Evolutionary conservation across 2,329 filamentous ascomycete species (phyloP).

Genomic region (Ilyonectria mors-panacis): DNA sequence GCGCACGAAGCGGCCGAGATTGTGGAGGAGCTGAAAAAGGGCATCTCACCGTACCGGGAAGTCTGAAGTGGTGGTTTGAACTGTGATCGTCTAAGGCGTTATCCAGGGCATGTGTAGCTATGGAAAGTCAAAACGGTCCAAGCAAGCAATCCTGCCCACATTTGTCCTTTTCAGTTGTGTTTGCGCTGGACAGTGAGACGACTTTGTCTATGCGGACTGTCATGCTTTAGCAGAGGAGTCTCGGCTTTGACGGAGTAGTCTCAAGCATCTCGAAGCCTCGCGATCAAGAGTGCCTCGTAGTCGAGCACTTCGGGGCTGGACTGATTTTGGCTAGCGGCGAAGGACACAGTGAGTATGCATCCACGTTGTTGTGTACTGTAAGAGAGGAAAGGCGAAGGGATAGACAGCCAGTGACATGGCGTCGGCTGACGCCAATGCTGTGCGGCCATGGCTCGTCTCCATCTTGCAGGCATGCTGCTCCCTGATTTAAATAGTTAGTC

Average conservation of each 20-base stretch:
- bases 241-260: too few relatives aligned
- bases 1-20: slow-evolving; percentile 83
- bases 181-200: not conserved
- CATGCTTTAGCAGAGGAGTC: too few relatives aligned
- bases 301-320: too few relatives aligned
- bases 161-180: not conserved
- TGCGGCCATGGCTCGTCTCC: not conserved
- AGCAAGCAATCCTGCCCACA: not conserved
- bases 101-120: not conserved
- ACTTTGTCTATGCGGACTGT: too few relatives aligned
- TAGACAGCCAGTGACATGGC: not conserved
- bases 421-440: too few relatives aligned
- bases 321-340: too few relatives aligned
- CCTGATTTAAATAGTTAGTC: not conserved
- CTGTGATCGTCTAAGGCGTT: not conserved
- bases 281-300: too few relatives aligned
- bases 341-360: too few relatives aligned
- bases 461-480: not conserved
- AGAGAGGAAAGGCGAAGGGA: not conserved
- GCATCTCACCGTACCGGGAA: slow-evolving; percentile 76
- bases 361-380: too few relatives aligned
- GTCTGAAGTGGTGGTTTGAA: slow-evolving; percentile 46
- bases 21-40: slow-evolving; percentile 83
- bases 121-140: not conserved
- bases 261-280: too few relatives aligned